These are phyloP conservation scores for Fraxinus paxiana DNA, from an alignment of 305 asterid species.

Conservation along the genomic window DNA sequence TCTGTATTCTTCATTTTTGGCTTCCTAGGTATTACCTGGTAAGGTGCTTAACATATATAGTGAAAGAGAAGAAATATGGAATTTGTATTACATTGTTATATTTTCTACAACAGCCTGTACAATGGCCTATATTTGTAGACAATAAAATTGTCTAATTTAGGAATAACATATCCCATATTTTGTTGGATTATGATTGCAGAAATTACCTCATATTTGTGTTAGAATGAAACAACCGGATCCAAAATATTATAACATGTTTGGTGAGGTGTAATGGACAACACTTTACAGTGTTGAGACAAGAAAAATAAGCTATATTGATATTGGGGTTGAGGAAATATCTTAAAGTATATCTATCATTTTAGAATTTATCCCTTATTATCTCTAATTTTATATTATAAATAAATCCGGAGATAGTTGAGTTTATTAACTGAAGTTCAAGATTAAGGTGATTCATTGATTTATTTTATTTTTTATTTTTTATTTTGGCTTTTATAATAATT, in stretches of 20 bases:
- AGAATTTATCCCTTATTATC: conserved; percentile 2
- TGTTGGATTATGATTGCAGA: background rate
- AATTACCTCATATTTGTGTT: background rate
- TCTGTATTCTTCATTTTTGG: conserved; percentile 90
- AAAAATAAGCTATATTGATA: background rate
- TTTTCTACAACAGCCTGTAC: background rate
- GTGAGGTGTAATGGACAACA: background rate
- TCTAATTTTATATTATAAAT: conserved; percentile 14
- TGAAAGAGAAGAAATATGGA: background rate
- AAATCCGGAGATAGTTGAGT: background rate
- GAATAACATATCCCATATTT: background rate
- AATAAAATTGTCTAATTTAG: background rate
- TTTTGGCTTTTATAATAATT: conserved; percentile 9
- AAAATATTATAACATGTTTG: background rate
- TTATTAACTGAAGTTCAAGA: background rate
- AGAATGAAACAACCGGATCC: background rate
- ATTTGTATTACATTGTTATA: background rate
- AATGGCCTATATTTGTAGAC: background rate
- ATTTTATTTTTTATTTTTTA: background rate
- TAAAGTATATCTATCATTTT: background rate
- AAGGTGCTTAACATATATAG: conserved; percentile 26
- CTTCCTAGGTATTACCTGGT: conserved; percentile 81
- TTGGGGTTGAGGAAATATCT: background rate
- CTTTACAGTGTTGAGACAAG: background rate
- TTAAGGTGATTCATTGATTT: background rate